Evolutionary conservation across 805 yeast genomes (phyloP).

Genomic region (Tanozyma kutaoensis): DNA sequence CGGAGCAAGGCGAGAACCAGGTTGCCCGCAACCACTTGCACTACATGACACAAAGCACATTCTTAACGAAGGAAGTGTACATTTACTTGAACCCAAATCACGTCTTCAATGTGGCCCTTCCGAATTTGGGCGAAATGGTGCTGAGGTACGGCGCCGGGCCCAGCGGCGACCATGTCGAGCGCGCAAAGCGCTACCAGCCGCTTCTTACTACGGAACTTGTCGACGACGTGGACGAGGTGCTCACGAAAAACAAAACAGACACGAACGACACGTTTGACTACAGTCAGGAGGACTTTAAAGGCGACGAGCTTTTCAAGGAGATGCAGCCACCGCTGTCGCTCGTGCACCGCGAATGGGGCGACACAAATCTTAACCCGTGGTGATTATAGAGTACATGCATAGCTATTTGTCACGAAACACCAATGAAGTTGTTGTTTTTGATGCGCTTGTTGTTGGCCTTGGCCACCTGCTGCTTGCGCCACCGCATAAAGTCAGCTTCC

Average conservation of each 20-base stretch:
- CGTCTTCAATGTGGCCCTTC: slow-evolving; percentile 49
- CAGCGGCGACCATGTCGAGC: slow-evolving; percentile 42
- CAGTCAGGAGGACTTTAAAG: slow-evolving; percentile 15
- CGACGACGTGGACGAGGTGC: slow-evolving; percentile 58
- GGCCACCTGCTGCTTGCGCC: slow-evolving; percentile 56
- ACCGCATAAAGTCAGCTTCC: slow-evolving; percentile 47
- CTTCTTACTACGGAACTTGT: slow-evolving; percentile 53
- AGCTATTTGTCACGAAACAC: too few species aligned
- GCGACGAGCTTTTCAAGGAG: slow-evolving; percentile 36
- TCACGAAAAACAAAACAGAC: slow-evolving; percentile 14
- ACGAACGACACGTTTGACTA: slow-evolving; percentile 19
- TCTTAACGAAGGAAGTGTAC: slow-evolving; percentile 25
- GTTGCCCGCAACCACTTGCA: slow-evolving; percentile 12
- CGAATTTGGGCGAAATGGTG: slow-evolving; percentile 61
- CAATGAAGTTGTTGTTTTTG: slow-evolving; percentile 71
- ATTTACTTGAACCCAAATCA: slow-evolving; percentile 39
- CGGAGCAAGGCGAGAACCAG: slow-evolving; percentile 26
- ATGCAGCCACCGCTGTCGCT: slow-evolving; percentile 34
- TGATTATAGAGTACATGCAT: too few species aligned
- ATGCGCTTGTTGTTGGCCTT: slow-evolving; percentile 54
- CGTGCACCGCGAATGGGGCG: slow-evolving; percentile 36
- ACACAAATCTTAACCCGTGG: slow-evolving; percentile 56
- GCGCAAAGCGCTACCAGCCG: slow-evolving; percentile 55
- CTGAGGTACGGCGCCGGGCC: slow-evolving; percentile 67
- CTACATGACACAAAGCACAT: slow-evolving; percentile 26